Percentiles rank a stretch among this genome's conserved stretches.
Conservation (phyloP, 805 yeast species). For the Suhomyces sp. region DNA sequence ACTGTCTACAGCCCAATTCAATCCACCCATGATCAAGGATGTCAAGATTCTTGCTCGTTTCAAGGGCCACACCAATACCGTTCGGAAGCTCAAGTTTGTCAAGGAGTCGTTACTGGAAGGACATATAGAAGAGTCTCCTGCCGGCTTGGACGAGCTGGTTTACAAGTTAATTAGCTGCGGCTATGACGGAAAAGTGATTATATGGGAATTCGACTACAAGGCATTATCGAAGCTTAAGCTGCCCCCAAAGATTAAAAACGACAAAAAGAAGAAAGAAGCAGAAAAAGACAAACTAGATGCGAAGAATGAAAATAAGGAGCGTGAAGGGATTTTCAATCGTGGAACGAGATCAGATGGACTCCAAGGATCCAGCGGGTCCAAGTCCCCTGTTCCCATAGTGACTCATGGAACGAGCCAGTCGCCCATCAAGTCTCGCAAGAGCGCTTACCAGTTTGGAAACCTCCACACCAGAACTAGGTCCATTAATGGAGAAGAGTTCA, state of each 20-base stretch:
- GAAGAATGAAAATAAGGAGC: background rate
- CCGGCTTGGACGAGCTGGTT: conserved; percentile 9
- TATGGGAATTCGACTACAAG: conserved; percentile 45
- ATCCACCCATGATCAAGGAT: conserved; percentile 35
- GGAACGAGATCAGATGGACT: conserved; percentile 2
- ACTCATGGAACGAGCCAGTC: conserved; percentile 7
- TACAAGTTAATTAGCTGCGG: conserved; percentile 40
- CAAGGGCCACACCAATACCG: conserved; percentile 40
- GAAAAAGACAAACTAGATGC: background rate
- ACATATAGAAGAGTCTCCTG: conserved; percentile 4
- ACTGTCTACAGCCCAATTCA: conserved; percentile 7
- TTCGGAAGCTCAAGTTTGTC: conserved; percentile 28
- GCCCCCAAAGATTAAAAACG: background rate
- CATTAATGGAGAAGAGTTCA: conserved; percentile 8
- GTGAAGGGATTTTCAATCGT: background rate
- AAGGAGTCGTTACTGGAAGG: conserved; percentile 7
- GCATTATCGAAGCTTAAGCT: conserved; percentile 37
- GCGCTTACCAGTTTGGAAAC: background rate
- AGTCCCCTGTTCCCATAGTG: conserved; percentile 2
- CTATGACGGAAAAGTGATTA: conserved; percentile 36
- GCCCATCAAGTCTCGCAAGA: conserved; percentile 5
- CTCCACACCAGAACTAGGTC: conserved; percentile 12
- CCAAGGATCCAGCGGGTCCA: background rate
- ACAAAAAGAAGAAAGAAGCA: conserved; percentile 1
- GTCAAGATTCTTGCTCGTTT: conserved; percentile 34